Base-by-base conservation (phyloP, 441 rosid genomes). In the Eutrema salsugineum region DNA sequence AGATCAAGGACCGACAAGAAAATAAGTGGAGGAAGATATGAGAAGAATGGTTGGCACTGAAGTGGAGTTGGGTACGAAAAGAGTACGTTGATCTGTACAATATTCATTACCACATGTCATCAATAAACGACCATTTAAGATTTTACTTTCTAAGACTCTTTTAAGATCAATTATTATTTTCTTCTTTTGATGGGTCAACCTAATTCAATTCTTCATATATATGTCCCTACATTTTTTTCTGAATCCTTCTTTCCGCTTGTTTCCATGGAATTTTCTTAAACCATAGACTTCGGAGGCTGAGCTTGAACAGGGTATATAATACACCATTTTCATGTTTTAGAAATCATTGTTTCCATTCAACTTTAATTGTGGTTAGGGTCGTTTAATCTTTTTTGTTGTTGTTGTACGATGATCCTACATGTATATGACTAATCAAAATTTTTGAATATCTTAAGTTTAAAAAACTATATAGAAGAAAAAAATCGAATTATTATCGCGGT, bases 11-110 rank as follows among this genome's bases (percentile, higher is more conserved):
- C 66, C 70, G 79, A 76, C 71, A 76, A 73, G 72, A 40, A 55
- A 62, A 58, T 63, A 19, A 76, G 65, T 54, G 65, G 78, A 53
- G 36, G 69, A 61, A 36, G 67, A 75, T 60, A 24, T 15, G 60
- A 68, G 66, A 75, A 56, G 49, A 76, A 69, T 69, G 71, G 79
- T 76, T 76, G 79, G 79, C 75, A 76, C 66, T 76, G 40, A 63
- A 76, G 67, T 70, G 67, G 79, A 71, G 62, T 76, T 70, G 39
- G 75, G 75, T 76, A 76, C 79, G 65, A 68, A 68, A 53, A 32
- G 62, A 30, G 79, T 76, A 70, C 75, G 39, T 76, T 57, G 56
- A 75, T 70, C 71, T 76, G 61, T 70, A 69, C 75, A 62, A 62
- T 28, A 32, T 15, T 40, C 65, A 48, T 56, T 69, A 48, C 75